phyloP scores from a whole-genome alignment of 2,329 filamentous ascomycete genomes.

The Cryphonectria carpinicola region DNA sequence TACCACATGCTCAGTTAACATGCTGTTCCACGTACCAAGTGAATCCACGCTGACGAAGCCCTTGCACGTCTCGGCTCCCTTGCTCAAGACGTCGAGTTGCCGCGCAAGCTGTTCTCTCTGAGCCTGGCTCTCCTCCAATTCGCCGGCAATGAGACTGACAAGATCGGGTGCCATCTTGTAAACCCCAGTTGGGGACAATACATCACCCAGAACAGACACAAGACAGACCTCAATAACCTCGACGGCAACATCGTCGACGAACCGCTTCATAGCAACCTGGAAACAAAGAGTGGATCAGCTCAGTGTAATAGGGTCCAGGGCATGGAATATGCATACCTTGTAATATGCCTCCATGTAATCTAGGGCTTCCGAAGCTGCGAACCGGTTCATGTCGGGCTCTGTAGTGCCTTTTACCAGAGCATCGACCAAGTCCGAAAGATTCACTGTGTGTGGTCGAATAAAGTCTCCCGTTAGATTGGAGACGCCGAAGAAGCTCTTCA shows the following conservation, averaged over 20 bases:
- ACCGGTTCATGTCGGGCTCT: slow-evolving; percentile 35
- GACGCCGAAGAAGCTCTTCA: slow-evolving; percentile 13
- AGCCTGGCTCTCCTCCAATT: slow-evolving; percentile 43
- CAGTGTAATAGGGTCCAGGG: not conserved
- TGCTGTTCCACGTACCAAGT: not conserved
- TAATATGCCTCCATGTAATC: slow-evolving; percentile 44
- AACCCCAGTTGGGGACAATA: not conserved
- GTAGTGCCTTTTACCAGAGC: not conserved
- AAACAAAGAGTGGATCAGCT: not conserved
- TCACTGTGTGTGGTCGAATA: not conserved
- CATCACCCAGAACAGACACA: not conserved
- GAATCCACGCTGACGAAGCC: slow-evolving; percentile 34
- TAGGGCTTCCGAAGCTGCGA: slow-evolving; percentile 39
- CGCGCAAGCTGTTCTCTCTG: slow-evolving; percentile 42
- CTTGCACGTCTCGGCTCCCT: slow-evolving; percentile 44
- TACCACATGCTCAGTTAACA: not conserved
- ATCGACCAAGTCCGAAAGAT: not conserved
- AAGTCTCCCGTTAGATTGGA: not conserved
- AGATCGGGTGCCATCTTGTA: slow-evolving; percentile 29
- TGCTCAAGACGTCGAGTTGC: slow-evolving; percentile 43
- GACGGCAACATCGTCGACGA: slow-evolving; percentile 48
- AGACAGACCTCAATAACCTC: slow-evolving; percentile 44
- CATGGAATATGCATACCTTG: slow-evolving; percentile 32
- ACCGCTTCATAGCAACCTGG: slow-evolving; percentile 49
- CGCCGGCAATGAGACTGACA: slow-evolving; percentile 45